A percentile compares a stretch with the other conserved stretches of the same genome.
Conservation (phyloP, 2,329 filamentous ascomycete species). For the Pyrenochaeta sp. region DNA sequence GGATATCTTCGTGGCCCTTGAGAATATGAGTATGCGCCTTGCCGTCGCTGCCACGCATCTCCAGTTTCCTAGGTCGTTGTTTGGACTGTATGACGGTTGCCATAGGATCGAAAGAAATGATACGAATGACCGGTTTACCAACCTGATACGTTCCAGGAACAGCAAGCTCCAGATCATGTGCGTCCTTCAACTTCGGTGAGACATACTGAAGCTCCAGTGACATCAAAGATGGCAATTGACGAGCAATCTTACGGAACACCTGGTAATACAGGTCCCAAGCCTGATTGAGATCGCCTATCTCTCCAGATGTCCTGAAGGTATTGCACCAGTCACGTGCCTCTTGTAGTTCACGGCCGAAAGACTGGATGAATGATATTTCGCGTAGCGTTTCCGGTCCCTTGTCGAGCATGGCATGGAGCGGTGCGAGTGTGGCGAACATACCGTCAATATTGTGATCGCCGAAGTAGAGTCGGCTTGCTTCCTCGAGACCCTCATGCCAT, state of each 20-base stretch:
- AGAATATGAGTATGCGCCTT: slow-evolving; percentile 85
- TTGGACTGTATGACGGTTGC: slow-evolving; percentile 96
- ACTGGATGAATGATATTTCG: slow-evolving; percentile 97
- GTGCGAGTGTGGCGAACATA: slow-evolving; percentile 91
- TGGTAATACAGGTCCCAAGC: slow-evolving; percentile 99
- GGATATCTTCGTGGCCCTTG: slow-evolving; percentile 99
- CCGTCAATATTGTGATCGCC: slow-evolving; percentile 97
- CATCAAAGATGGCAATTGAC: slow-evolving; percentile 91
- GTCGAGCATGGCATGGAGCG: slow-evolving; percentile 90
- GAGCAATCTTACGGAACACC: slow-evolving; percentile 93
- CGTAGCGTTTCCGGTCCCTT: slow-evolving; percentile 89
- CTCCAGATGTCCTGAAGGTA: slow-evolving; percentile 86
- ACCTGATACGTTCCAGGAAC: slow-evolving; percentile 96
- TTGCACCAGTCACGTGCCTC: slow-evolving; percentile 97
- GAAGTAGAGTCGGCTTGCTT: slow-evolving; percentile 95
- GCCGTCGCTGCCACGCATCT: slow-evolving; percentile 88
- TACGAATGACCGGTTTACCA: slow-evolving; percentile 79
- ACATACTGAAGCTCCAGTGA: slow-evolving; percentile 95
- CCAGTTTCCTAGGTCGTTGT: slow-evolving; percentile 90
- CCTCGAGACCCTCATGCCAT: slow-evolving; percentile 97
- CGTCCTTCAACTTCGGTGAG: slow-evolving; percentile 88
- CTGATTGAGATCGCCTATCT: slow-evolving; percentile 94
- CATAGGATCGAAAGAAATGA: slow-evolving; percentile 88
- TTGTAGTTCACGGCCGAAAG: slow-evolving; percentile 92
- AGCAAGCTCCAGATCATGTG: slow-evolving; percentile 86